A percentile compares a stretch with the other conserved stretches of the same genome.
phyloP scores from a whole-genome alignment of 2,329 filamentous ascomycete genomes.

The Colletotrichum caudatum region DNA sequence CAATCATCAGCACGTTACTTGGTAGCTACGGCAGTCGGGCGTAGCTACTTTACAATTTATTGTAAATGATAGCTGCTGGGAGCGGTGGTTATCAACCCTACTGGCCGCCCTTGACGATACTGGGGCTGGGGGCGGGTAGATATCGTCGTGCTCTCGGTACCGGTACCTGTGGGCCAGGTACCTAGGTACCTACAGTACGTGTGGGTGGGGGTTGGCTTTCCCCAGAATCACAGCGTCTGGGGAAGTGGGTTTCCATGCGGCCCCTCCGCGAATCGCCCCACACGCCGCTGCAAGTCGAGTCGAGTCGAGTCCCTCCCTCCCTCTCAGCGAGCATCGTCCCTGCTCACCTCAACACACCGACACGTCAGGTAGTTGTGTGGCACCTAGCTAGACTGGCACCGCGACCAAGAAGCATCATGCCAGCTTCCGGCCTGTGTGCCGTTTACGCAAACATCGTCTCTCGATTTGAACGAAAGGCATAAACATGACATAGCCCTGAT shows the following conservation, averaged over 20 bases:
- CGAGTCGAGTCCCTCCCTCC: background rate
- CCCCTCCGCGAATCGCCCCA: slow-evolving; percentile 29
- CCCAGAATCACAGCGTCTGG: slow-evolving; percentile 43
- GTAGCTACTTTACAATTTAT: background rate
- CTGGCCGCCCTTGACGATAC: background rate
- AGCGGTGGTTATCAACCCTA: background rate
- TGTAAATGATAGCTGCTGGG: background rate
- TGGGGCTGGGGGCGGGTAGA: slow-evolving; percentile 33
- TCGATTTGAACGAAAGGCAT: background rate
- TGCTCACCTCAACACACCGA: slow-evolving; percentile 20
- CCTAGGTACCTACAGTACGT: background rate
- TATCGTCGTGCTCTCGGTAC: slow-evolving; percentile 18
- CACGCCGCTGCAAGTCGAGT: slow-evolving; percentile 10
- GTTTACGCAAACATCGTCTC: background rate
- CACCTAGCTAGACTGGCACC: background rate
- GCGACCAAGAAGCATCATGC: background rate
- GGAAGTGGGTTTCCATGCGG: slow-evolving; percentile 41
- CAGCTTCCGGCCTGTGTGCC: background rate
- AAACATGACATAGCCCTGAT: slow-evolving; percentile 23
- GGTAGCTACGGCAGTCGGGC: background rate
- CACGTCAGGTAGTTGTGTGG: background rate
- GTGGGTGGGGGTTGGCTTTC: slow-evolving; percentile 16
- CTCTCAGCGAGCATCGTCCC: slow-evolving; percentile 16
- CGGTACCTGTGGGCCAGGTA: slow-evolving; percentile 26
- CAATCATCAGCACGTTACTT: background rate